Base-by-base conservation (phyloP, 202 grass and related monocot species). In the Carex sylvatica region DNA sequence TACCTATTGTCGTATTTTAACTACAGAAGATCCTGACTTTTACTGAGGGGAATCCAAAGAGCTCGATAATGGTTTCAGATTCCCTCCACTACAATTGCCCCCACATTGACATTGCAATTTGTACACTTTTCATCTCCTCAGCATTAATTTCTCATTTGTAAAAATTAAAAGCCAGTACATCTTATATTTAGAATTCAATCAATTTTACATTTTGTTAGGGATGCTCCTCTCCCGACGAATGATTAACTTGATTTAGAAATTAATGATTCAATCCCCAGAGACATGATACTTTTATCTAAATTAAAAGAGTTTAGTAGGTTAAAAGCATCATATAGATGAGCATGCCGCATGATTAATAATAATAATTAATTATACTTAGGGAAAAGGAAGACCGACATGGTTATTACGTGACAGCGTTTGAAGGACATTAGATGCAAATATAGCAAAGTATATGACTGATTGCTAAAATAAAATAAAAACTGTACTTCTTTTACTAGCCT, bases 1-100 rank as follows among this genome's bases (percentile, higher is more conserved):
- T 23, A 22, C 10, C 68, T 46, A 1, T 16, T 6, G 28, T 65
- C 14, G 13, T 33, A 65, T 18, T 65, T 75, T 30, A 22, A 26
- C 16, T 18, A 15, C 72, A 75, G 72, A 75, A 55, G 72, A 75
- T 75, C 72, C 24, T 30, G 51, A 33, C 24, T 5, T 26, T 33
- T 75, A 75, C 51, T 49, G 61, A 65, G 61, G 61, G 79, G 79
- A 81, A 81, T 81, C 79, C 61, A 81, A 81, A 81, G 79, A 23
- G 24, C 38, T 49, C 40, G 28, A 28, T 23, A 67, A 47, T 80
- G 30, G 79, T 20, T 35, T 81, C 61, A 81, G 79, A 81, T 81
- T 81, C 79, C 61, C 79, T 81, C 62, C 61, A 65, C 61, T 19
- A 11, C 30, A 80, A 67, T 38, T 81, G 40, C 22, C 79, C 79